phyloP scores from a whole-genome alignment of 257 asterid genomes.

The Agastache rugosa region DNA sequence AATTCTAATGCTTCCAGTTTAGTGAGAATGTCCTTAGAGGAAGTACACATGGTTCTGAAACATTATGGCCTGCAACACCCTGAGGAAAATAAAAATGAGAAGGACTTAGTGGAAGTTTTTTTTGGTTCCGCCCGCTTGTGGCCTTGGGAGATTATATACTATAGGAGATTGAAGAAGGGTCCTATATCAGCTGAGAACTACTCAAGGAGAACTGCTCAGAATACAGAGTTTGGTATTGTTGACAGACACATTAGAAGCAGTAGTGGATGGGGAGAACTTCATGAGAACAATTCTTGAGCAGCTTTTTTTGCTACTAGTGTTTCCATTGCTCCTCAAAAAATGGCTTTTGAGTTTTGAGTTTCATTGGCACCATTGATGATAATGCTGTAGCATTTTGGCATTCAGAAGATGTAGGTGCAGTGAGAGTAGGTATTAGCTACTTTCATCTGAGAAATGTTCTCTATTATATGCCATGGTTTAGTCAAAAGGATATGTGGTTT shows the following conservation, averaged over 20 bases:
- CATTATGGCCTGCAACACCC: slow-evolving; percentile 41
- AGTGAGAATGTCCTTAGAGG: slow-evolving; percentile 50
- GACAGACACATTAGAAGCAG: slow-evolving; percentile 66
- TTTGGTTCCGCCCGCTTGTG: slow-evolving; percentile 74
- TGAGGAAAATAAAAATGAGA: slow-evolving; percentile 40
- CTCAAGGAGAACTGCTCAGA: slow-evolving; percentile 54
- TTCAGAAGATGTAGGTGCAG: background rate
- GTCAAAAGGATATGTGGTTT: background rate
- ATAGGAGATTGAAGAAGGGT: slow-evolving; percentile 49
- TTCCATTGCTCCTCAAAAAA: slow-evolving; percentile 10
- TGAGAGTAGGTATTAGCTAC: background rate
- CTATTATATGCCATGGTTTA: background rate
- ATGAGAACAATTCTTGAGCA: slow-evolving; percentile 40
- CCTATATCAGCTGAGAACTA: slow-evolving; percentile 56
- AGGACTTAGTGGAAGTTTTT: slow-evolving; percentile 49
- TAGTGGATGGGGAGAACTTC: slow-evolving; percentile 65
- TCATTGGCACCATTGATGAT: background rate
- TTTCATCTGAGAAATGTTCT: background rate
- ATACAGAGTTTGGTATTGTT: slow-evolving; percentile 54
- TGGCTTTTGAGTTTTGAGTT: background rate
- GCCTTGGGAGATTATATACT: slow-evolving; percentile 73
- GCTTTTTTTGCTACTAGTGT: background rate
- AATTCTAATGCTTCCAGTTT: slow-evolving; percentile 36
- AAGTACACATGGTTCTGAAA: slow-evolving; percentile 33
- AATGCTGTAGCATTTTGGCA: slow-evolving; percentile 2